These are phyloP conservation scores for Magnolia kwangsiensis DNA, from an alignment of 164 flowering plant species.

Conservation along the genomic window DNA sequence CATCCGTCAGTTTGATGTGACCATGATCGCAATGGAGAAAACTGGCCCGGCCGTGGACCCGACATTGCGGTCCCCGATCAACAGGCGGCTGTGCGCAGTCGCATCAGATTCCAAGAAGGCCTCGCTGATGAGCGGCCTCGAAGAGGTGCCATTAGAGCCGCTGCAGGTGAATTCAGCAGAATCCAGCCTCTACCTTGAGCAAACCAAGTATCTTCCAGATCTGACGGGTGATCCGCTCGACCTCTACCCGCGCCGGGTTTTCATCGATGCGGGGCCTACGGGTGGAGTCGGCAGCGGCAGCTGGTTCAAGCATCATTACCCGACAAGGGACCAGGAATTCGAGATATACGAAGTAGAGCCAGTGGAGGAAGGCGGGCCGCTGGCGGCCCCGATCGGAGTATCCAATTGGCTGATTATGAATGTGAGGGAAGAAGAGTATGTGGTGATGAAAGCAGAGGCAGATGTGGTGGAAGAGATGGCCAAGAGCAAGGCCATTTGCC, in stretches of 20 bases:
- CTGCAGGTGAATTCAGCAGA: slow-evolving; percentile 42
- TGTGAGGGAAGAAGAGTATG: slow-evolving; percentile 64
- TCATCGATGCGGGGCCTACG: slow-evolving; percentile 44
- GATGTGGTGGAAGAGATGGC: slow-evolving; percentile 73
- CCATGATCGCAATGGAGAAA: slow-evolving; percentile 53
- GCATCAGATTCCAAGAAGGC: slow-evolving; percentile 43
- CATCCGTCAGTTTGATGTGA: slow-evolving; percentile 37
- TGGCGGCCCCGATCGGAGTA: slow-evolving; percentile 24
- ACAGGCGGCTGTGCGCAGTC: slow-evolving; percentile 26
- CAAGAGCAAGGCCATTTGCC: slow-evolving; percentile 39
- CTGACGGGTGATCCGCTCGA: slow-evolving; percentile 56
- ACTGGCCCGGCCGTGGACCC: neutral
- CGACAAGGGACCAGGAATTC: slow-evolving; percentile 49
- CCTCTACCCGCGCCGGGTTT: slow-evolving; percentile 58
- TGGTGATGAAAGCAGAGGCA: slow-evolving; percentile 81
- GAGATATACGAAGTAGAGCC: slow-evolving; percentile 54
- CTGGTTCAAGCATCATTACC: slow-evolving; percentile 71
- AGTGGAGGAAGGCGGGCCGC: slow-evolving; percentile 24
- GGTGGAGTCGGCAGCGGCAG: slow-evolving; percentile 15
- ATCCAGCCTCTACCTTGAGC: slow-evolving; percentile 33
- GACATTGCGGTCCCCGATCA: neutral
- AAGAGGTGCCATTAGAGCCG: slow-evolving; percentile 77
- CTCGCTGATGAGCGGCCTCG: slow-evolving; percentile 49
- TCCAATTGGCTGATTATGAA: slow-evolving; percentile 64
- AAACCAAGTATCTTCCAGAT: slow-evolving; percentile 63